Conservation (phyloP, 2,329 filamentous ascomycete genomes). For the Calonectria leucothoes region DNA sequence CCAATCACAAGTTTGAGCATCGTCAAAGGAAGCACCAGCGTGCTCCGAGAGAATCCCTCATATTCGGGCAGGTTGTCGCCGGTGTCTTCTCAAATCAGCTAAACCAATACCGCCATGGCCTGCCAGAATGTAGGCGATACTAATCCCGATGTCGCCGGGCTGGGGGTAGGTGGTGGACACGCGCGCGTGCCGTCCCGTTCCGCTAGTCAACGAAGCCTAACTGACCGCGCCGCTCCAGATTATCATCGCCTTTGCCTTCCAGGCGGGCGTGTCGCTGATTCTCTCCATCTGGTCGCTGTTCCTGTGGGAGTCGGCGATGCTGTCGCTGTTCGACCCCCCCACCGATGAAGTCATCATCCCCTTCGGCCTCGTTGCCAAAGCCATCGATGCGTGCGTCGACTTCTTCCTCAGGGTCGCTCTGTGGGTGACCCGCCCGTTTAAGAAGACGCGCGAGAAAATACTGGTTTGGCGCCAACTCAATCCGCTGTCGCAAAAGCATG, state of each 20-base stretch:
- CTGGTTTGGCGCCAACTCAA: background rate
- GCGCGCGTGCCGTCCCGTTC: too few species aligned
- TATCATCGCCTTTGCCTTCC: slow-evolving; percentile 1
- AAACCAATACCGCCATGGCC: background rate
- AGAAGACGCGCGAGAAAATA: background rate
- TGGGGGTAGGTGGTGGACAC: background rate
- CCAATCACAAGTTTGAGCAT: background rate
- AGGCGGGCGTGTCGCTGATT: background rate
- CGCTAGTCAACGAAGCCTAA: background rate
- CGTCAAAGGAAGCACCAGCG: background rate
- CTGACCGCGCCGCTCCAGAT: background rate
- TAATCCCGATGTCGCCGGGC: background rate
- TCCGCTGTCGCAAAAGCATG: background rate
- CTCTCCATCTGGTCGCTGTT: slow-evolving; percentile 1
- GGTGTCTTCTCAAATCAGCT: background rate
- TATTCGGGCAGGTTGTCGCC: background rate
- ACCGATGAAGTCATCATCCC: slow-evolving; percentile 2
- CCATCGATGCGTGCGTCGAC: background rate
- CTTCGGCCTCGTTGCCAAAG: background rate
- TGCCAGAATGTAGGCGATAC: background rate
- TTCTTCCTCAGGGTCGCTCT: background rate
- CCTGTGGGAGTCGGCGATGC: background rate
- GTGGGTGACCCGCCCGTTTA: background rate
- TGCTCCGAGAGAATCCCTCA: background rate
- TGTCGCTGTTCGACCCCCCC: background rate